These are phyloP conservation scores for Dalechampia spathulata DNA, from an alignment of 441 rosid species.

Conservation along the genomic window DNA sequence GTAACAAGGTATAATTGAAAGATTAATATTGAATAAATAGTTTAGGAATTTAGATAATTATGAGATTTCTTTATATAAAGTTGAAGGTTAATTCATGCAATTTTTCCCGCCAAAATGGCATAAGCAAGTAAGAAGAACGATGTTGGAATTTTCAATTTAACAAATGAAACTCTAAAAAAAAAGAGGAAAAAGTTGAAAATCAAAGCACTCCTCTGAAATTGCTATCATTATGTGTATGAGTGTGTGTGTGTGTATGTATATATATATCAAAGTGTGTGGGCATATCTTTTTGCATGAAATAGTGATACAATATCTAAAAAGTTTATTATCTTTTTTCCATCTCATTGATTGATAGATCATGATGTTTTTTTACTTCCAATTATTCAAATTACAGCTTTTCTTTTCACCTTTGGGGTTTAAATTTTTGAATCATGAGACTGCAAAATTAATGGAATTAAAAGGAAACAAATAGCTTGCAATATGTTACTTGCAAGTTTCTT, in stretches of 20 bases:
- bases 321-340: conserved; percentile 26
- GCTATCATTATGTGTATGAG: conserved; percentile 20
- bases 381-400: conserved; percentile 1
- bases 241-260: too few species aligned
- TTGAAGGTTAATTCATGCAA: too few species aligned
- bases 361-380: conserved; percentile 33
- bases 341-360: conserved; percentile 48
- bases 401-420: conserved; percentile 15
- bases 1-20: too few species aligned
- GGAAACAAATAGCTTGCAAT: too few species aligned
- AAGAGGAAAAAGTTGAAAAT: conserved; percentile 4
- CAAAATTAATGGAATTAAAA: too few species aligned
- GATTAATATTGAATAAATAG: too few species aligned
- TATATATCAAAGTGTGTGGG: background rate
- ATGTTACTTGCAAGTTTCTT: too few species aligned
- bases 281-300: conserved; percentile 19
- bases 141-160: conserved; percentile 1
- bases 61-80: too few species aligned
- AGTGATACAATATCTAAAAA: conserved; percentile 23
- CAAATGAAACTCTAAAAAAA: conserved; percentile 8
- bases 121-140: conserved; percentile 8
- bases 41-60: too few species aligned
- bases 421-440: conserved; percentile 23
- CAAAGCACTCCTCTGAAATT: conserved; percentile 21
- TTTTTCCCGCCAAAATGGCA: conserved; percentile 24